These are phyloP conservation scores for Litchi chinensis DNA, from an alignment of 345 rosid species.

Conservation along the genomic window DNA sequence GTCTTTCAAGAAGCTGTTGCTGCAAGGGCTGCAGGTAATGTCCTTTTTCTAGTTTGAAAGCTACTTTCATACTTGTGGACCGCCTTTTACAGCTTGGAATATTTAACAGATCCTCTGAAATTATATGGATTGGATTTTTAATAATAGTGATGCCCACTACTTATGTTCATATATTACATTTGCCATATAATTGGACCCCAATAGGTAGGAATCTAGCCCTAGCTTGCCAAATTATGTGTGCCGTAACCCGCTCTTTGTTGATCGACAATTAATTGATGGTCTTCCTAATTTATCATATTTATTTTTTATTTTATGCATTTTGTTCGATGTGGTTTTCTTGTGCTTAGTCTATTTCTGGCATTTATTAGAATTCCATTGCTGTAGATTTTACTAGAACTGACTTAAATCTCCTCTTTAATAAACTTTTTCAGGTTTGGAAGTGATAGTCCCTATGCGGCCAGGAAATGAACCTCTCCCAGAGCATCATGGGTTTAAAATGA, in stretches of 20 bases:
- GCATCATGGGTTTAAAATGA: slow-evolving; percentile 25
- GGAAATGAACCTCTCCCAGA: slow-evolving; percentile 20
- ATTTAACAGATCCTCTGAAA: neutral
- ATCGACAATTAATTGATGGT: too few relatives aligned
- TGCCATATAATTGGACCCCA: too few relatives aligned
- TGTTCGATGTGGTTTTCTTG: neutral
- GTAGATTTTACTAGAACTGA: neutral
- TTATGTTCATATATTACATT: too few relatives aligned
- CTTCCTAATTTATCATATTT: neutral
- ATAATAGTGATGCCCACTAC: too few relatives aligned
- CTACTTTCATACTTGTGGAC: neutral
- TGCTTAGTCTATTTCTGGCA: neutral
- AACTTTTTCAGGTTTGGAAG: slow-evolving; percentile 32
- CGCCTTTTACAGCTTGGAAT: neutral
- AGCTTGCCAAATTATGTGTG: too few relatives aligned
- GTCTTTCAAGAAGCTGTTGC: slow-evolving; percentile 32
- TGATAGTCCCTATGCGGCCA: slow-evolving; percentile 18
- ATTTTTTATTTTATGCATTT: neutral
- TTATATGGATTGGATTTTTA: neutral
- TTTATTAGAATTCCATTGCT: neutral
- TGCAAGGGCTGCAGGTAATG: slow-evolving; percentile 32
- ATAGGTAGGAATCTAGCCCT: too few relatives aligned
- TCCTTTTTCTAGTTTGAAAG: neutral
- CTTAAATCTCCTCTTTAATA: neutral
- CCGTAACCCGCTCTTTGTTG: too few relatives aligned